Evolutionary conservation across 1,284 basidiomycete species (phyloP), one percentile per base, ranked within the genome.

Genomic region (Ganoderma leucocontextum): DNA sequence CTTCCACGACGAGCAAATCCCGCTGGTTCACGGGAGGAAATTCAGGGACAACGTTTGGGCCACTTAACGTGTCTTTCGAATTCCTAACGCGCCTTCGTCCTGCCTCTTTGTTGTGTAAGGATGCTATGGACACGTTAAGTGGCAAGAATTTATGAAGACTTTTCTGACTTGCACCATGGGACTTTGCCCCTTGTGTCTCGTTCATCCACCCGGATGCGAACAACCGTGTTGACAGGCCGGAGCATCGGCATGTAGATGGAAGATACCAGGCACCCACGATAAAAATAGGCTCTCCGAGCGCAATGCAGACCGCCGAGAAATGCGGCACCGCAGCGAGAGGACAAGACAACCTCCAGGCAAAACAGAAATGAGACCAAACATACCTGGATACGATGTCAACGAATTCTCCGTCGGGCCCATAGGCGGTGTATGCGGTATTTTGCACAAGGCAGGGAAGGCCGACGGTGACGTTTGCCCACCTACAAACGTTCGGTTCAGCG

Each of bases 351-450:
- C 29, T 29, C 29, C 29, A 29, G 29, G 29, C 29, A 15, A 47
- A 49, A 49, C 22, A 25, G 47, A 13, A 12, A 1, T n/a, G 13
- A 38, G 36, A 38, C 17, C 58, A 60, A 68, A 81, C 88, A 73
- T 82, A 94, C 87, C 93, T 86, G 63, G 93, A 95, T 4, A 94
- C 89, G 64, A 95, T 90, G 77, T 93, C 89, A 58, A 91, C 85
- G 71, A 90, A 94, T 75, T 91, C 88, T 2, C 83, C 83, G 61
- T 76, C 78, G 4, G 82, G 73, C 1, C 85, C 84, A 75, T 92
- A 94, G 0, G 88, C 91, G 58, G 88, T 90, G 77, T 93, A 96
- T 2, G 87, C 85, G 0, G 89, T 93, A 78, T 95, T 95, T 77
- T 96, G 93, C 29, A 91, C 85, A 1, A 85, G 80, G 74, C 95